Evolutionary conservation across 768 basidiomycete genomes (phyloP), one percentile per base, ranked within the genome.

Genomic region (Mycena epipterygia): DNA sequence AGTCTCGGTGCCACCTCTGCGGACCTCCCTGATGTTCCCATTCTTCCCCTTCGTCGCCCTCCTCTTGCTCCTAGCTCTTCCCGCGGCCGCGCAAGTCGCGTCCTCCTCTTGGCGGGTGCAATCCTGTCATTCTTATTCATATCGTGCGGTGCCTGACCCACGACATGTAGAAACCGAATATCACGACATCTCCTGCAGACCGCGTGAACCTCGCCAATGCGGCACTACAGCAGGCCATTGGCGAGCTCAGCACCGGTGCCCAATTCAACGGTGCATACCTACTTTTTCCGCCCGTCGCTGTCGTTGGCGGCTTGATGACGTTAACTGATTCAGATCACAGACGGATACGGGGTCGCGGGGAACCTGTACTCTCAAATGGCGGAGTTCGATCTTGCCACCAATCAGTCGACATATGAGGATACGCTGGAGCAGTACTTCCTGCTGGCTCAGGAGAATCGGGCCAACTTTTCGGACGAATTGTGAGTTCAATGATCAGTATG

Each of bases 181-280:
- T 84, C 78, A 23, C 69, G 77, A 11, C 76, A 72, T 29, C 72
- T 76, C 64, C 82, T 82, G 13, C 69, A 77, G 57, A 84, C 77
- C 0, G 84, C 83, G 41, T 59, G 27, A 17, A 23, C 14, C 17
- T 48, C 25, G 46, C 23, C 46, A 25, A 23, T 27, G 21, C 46
- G 6, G 46, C 46, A 23, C 3, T 48, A 3, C n/a, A 48, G 17
- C 7, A 23, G 46, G 46, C 46, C 8, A 48, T 23, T 7, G 14
- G 8, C 14, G 25, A 8, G n/a, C 23, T 48, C 17, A 14, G 23
- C 6, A 23, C n/a, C 4, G 46, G 25, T 17, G 46, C n/a, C 4
- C 46, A 48, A 27, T 48, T 48, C 46, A 48, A 7, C 17, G 25
- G 46, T 48, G 23, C 23, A 17, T 19, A 5, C 21, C 17, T 17